These are phyloP conservation scores for Ophiostoma piceae DNA, from an alignment of 2,329 filamentous ascomycete genomes.

Conservation along the genomic window DNA sequence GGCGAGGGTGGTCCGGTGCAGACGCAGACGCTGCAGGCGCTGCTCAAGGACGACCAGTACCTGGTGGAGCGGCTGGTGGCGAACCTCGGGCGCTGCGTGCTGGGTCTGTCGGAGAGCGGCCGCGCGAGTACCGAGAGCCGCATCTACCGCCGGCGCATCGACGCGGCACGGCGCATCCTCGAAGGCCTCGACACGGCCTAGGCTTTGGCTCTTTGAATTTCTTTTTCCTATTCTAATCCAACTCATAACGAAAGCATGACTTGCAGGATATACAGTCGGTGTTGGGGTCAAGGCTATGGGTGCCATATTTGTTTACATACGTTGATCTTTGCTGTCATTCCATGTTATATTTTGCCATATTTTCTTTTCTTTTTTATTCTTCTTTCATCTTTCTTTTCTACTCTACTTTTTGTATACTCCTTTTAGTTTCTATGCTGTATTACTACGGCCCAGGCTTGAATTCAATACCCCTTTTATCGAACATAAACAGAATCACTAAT, in stretches of 20 bases:
- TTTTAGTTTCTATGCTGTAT: background rate
- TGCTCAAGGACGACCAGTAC: constrained; percentile 53
- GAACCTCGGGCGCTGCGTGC: constrained; percentile 55
- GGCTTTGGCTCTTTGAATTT: background rate
- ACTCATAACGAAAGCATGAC: constrained; percentile 21
- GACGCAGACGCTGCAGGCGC: constrained; percentile 40
- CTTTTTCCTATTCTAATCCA: constrained; percentile 11
- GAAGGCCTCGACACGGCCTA: constrained; percentile 55
- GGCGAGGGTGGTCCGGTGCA: constrained; percentile 11
- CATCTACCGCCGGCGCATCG: constrained; percentile 64
- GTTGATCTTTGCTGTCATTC: background rate
- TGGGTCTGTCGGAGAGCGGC: constrained; percentile 52
- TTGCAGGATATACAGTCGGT: background rate
- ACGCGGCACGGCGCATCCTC: constrained; percentile 66
- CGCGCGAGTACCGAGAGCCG: constrained; percentile 53
- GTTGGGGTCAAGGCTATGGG: background rate
- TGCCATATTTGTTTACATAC: background rate
- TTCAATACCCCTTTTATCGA: constrained; percentile 9
- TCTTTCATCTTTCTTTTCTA: too few relatives aligned
- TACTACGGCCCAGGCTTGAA: background rate
- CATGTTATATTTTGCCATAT: background rate
- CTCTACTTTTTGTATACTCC: background rate
- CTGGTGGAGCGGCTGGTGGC: constrained; percentile 57
- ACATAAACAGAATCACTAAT: background rate
- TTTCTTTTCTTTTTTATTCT: background rate